These are phyloP conservation scores for Phytophthora podocarpi DNA, from an alignment of 352 stramenopile genomes.

Conservation along the genomic window DNA sequence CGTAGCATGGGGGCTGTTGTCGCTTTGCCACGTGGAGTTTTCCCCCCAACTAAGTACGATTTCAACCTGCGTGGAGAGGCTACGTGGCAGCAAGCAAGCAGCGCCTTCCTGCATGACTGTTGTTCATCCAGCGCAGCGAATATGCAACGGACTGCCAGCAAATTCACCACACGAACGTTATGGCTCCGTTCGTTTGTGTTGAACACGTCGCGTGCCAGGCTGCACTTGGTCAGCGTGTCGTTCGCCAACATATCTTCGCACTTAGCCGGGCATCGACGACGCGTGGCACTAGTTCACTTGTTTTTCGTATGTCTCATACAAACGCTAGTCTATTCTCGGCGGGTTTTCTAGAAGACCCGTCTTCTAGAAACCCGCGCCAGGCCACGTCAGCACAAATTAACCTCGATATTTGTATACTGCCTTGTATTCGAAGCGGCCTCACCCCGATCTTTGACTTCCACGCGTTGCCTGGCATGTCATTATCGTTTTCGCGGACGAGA, in stretches of 20 bases:
- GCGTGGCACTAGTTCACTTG: constrained; percentile 43
- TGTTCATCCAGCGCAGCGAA: not conserved
- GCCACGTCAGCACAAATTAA: constrained; percentile 38
- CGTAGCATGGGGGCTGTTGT: constrained; percentile 8
- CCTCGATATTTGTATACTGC: constrained; percentile 30
- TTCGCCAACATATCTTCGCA: constrained; percentile 32
- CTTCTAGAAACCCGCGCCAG: constrained; percentile 11
- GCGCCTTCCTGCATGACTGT: not conserved
- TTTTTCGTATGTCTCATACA: constrained; percentile 24
- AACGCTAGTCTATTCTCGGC: not conserved
- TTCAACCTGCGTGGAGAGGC: too few relatives aligned
- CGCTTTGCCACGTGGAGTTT: constrained; percentile 35
- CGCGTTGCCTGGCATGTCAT: constrained; percentile 40
- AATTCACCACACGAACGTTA: constrained; percentile 18
- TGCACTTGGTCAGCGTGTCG: not conserved
- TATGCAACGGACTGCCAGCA: constrained; percentile 3
- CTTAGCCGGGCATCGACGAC: constrained; percentile 22
- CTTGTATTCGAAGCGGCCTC: constrained; percentile 33
- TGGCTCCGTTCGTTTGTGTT: not conserved
- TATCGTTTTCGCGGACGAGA: constrained; percentile 55
- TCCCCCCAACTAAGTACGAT: constrained; percentile 33
- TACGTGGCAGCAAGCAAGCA: constrained; percentile 16
- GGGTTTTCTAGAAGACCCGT: constrained; percentile 33
- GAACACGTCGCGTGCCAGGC: not conserved
- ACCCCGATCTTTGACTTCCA: constrained; percentile 32